Evolutionary conservation across 1,139 yeast genomes (phyloP), one percentile per base, ranked within the genome.

Genomic region (Candida sanyaensis): DNA sequence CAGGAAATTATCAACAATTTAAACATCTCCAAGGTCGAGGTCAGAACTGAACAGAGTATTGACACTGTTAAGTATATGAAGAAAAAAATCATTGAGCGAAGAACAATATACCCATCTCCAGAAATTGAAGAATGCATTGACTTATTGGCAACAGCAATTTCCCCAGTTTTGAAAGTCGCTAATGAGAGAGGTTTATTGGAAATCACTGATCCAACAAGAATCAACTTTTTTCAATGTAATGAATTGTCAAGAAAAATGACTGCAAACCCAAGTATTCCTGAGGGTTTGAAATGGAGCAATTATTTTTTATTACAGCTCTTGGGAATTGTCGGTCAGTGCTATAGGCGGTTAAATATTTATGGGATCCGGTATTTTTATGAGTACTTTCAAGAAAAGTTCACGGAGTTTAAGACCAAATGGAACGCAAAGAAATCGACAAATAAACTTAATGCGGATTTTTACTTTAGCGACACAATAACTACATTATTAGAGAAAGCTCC

Each of bases 31-130:
- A 78, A 78, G 48, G 84, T 92, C 37, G 98, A 92, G 63, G 83
- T 92, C 21, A 71, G 98, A 51, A 88, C 97, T 0, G 99, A 95
- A 60, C 81, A 80, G 41, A 86, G 95, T 56, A 75, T 83, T 27
- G 98, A 95, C 63, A 87, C 91, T n/a, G 71, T 75, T 12, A 83
- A 78, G 58, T 90, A 92, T 60, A 84, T 92, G 75, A 91, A 89
- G 59, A 68, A 72, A n/a, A 86, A 88, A 51, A 77, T 74, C 24
- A 74, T 87, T 9, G 85, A 80, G 28, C 77, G 86, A 58, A 67
- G 87, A 6, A 75, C 77, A 7, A 83, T 88, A 6, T 77, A 71
- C 1, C 65, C 74, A 11, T 78, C 83, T 2, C 65, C 69, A 1
- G 88, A 84, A 28, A 83, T 84, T 53, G 65, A 68, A 17, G 78